Conservation (phyloP, 169 alveolate species). For the Plasmodium reichenowi region DNA sequence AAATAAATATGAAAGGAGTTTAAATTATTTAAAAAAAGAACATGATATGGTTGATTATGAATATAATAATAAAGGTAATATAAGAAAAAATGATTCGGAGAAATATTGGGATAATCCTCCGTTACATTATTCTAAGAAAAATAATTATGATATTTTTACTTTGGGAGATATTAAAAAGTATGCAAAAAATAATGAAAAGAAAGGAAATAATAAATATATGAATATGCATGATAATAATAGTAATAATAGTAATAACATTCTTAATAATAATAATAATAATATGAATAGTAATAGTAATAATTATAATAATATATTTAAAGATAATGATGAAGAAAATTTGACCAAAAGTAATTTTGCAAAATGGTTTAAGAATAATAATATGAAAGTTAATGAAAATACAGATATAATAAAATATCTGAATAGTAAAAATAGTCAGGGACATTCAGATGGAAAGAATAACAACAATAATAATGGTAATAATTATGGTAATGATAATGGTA, state of each 20-base stretch:
- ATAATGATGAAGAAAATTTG: conserved; percentile 65
- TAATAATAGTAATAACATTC: neutral
- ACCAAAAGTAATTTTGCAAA: conserved; percentile 68
- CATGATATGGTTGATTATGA: conserved; percentile 13
- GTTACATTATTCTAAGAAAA: conserved; percentile 14
- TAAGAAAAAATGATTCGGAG: conserved; percentile 19
- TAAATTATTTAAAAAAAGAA: conserved; percentile 6
- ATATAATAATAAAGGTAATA: conserved; percentile 4
- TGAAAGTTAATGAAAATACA: conserved; percentile 22
- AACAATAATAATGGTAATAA: neutral
- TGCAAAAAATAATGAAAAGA: conserved; percentile 37
- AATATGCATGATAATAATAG: conserved; percentile 1
- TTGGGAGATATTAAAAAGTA: conserved; percentile 67
- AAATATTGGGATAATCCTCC: conserved; percentile 63
- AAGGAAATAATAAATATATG: neutral
- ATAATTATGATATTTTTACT: conserved; percentile 43
- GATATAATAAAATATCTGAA: conserved; percentile 30
- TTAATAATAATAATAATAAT: neutral
- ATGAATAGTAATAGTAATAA: conserved; percentile 6
- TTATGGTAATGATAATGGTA: neutral
- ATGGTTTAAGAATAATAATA: conserved; percentile 52
- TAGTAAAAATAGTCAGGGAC: neutral
- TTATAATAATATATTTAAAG: conserved; percentile 32
- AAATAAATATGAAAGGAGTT: conserved; percentile 6
- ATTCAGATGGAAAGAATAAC: neutral